Evolutionary conservation across 495 filamentous ascomycete species (phyloP), one percentile per base, ranked within the genome.

Genomic region (Aspergillus ellipticus): DNA sequence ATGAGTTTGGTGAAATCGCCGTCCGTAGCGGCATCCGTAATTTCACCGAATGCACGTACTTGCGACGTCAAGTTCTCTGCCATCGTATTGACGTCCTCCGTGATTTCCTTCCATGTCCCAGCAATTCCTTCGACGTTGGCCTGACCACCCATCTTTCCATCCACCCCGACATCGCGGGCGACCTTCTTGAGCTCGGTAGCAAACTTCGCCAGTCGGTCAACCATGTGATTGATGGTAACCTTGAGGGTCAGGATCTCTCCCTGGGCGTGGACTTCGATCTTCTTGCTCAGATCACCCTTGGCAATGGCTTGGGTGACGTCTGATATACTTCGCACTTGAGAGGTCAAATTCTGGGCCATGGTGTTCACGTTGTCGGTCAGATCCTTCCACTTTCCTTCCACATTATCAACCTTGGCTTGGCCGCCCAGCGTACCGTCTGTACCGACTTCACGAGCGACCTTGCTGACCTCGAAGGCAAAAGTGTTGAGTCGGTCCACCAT

Each of bases 141-240:
- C 69, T 98, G 95, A 49, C 94, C 94, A 65, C 94, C 94, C 90
- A 98, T 96, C 74, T 97, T 98, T 35, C 94, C 94, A 62, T 97
- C 94, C 37, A 98, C 95, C 55, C 94, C 94, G 58, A 98, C 94
- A 68, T 97, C 94, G 59, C 93, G 90, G 21, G 94, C 94, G 24
- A 98, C 94, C 64, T 92, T 85, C 70, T 97, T 96, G 29, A 98
- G 86, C 66, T 96, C 93, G 37, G 90, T 90, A n/a, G 92, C 95
- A 80, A 97, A 97, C 52, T 92, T 92, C 55, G 92, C 95, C 37
- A 98, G 73, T 56, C 94, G 87, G 68, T 92, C 91, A 54, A 98
- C 94, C 94, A 98, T 98, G 82, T 97, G 91, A 67, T 98, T 98
- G 78, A 98, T 97, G 22, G 94, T 98, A 61, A 96, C 90, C 70